A percentile compares a stretch with the other conserved stretches of the same genome.
Evolutionary conservation across 2,329 filamentous ascomycete genomes (phyloP).

Genomic region (Neofusicoccum cordaticola): DNA sequence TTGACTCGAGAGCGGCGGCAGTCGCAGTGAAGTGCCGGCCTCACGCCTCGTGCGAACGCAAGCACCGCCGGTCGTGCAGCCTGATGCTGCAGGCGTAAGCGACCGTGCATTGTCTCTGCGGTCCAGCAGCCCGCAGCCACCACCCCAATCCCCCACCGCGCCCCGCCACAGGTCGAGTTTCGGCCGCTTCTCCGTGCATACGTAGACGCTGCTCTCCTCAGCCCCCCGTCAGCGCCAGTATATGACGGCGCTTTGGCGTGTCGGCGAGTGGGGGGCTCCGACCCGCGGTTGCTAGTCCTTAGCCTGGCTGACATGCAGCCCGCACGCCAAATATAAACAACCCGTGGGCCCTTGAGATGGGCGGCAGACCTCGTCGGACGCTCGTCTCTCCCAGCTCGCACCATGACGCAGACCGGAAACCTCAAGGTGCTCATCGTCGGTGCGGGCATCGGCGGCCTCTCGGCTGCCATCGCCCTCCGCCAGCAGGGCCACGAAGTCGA

Average conservation of each 20-base stretch:
- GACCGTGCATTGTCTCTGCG: no score
- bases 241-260: background rate
- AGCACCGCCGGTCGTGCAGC: no score
- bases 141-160: no score
- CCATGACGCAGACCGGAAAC: background rate
- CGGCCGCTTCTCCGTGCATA: no score
- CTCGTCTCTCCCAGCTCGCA: background rate
- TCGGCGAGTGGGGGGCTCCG: slow-evolving; percentile 7
- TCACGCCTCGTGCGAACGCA: no score
- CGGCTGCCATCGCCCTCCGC: slow-evolving; percentile 53
- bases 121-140: no score
- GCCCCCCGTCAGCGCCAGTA: background rate
- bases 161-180: no score
- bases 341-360: background rate
- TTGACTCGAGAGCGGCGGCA: no score
- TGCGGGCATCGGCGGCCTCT: slow-evolving; percentile 54
- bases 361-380: background rate
- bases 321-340: background rate
- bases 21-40: no score
- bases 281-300: background rate
- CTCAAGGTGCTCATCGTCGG: slow-evolving; percentile 37
- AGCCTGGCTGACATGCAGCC: background rate
- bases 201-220: background rate
- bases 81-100: no score
- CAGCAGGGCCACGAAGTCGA: slow-evolving; percentile 51